These are phyloP conservation scores for Penicillium odoratum DNA, from an alignment of 495 filamentous ascomycete species.

Conservation along the genomic window DNA sequence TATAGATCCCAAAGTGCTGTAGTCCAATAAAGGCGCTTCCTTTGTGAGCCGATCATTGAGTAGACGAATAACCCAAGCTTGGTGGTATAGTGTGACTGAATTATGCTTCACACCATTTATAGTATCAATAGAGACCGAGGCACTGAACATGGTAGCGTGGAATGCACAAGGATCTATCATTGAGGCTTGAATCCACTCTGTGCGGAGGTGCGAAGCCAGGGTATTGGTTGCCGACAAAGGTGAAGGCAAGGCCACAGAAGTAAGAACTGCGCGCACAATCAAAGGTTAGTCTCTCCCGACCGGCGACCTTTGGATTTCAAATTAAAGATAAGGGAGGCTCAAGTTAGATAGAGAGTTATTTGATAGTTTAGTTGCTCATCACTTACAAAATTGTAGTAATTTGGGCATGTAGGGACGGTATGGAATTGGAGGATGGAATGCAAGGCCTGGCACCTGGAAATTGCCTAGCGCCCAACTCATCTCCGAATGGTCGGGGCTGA, in stretches of 20 bases:
- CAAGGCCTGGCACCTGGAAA: background rate
- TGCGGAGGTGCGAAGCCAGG: background rate
- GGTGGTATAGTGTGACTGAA: background rate
- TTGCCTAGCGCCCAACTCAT: no score
- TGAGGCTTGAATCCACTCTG: background rate
- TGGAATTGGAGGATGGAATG: background rate
- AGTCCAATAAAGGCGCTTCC: background rate
- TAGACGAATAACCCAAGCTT: background rate
- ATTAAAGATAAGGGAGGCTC: no score
- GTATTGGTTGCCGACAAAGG: background rate
- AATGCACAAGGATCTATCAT: background rate
- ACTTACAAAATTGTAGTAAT: conserved; percentile 1
- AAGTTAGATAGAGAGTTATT: no score
- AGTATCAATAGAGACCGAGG: background rate
- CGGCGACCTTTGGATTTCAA: no score
- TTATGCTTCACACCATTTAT: background rate
- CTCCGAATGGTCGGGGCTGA: no score
- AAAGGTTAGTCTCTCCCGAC: no score
- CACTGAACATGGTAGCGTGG: background rate
- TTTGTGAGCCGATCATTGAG: background rate
- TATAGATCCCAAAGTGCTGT: background rate
- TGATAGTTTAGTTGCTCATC: no score
- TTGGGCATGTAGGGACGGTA: background rate
- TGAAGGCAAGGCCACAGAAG: background rate
- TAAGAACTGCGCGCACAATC: background rate